These are phyloP conservation scores for Polychaeton citri DNA, from an alignment of 2,329 filamentous ascomycete genomes.

Conservation along the genomic window DNA sequence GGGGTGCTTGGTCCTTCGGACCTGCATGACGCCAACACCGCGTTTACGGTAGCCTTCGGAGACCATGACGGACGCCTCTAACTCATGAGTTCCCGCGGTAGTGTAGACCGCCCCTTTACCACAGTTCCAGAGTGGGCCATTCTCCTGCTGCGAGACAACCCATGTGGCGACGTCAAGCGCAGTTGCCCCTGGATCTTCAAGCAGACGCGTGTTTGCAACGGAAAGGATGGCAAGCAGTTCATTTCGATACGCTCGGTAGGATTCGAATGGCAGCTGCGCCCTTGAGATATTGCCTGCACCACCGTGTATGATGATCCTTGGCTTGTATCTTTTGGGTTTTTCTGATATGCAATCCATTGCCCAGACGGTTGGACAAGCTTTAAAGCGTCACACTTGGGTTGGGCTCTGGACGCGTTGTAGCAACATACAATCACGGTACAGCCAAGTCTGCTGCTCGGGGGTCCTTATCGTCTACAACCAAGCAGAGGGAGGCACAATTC, in stretches of 20 bases:
- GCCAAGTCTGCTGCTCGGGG: no score
- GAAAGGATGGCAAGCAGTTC: constrained; percentile 26
- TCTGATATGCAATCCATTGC: background rate
- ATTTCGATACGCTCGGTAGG: constrained; percentile 24
- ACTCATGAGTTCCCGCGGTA: constrained; percentile 65
- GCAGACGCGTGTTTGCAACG: constrained; percentile 16
- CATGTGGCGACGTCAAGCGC: constrained; percentile 63
- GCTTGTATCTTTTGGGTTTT: constrained; percentile 5
- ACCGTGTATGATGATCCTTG: constrained; percentile 36
- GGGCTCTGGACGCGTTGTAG: no score
- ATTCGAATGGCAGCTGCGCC: constrained; percentile 22
- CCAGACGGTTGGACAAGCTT: no score
- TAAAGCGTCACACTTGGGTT: no score
- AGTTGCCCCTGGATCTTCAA: constrained; percentile 26
- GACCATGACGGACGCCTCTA: constrained; percentile 81
- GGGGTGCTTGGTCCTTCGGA: constrained; percentile 65
- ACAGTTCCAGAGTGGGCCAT: constrained; percentile 73
- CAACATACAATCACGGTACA: no score
- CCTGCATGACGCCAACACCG: constrained; percentile 61
- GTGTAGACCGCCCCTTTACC: constrained; percentile 80
- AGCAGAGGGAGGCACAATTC: no score
- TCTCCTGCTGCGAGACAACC: constrained; percentile 63
- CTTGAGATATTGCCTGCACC: constrained; percentile 34
- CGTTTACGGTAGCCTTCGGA: constrained; percentile 59
- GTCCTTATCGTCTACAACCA: no score